Evolutionary conservation across 331 rosid species (phyloP).

Genomic region (Acacia concinna): DNA sequence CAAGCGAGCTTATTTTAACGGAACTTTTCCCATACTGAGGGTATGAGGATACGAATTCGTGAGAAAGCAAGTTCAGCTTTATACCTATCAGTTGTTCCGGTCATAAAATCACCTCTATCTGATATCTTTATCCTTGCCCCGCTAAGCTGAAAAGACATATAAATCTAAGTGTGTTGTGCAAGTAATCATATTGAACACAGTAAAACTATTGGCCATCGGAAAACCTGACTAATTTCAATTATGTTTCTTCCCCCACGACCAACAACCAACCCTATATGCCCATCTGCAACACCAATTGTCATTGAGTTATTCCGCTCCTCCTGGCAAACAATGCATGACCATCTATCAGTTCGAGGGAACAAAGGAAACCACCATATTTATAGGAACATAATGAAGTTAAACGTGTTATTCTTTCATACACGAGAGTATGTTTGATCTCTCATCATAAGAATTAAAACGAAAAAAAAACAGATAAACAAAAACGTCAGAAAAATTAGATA

Average conservation of each 20-base stretch:
- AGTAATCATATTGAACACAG: constrained; percentile 20
- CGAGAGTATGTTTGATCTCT: neutral
- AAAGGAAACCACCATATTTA: neutral
- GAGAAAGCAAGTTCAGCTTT: constrained; percentile 5
- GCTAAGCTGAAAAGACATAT: constrained; percentile 59
- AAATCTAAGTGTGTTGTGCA: constrained; percentile 5
- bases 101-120: constrained; percentile 93
- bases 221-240: constrained; percentile 92
- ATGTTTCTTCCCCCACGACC: constrained; percentile 99
- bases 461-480: neutral
- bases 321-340: constrained; percentile 52
- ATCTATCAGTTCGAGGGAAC: constrained; percentile 22
- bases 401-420: neutral
- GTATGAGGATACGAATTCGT: neutral
- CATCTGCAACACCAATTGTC: constrained; percentile 90
- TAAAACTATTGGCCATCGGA: constrained; percentile 18
- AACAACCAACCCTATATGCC: constrained; percentile 93
- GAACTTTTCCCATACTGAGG: neutral
- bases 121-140: constrained; percentile 99
- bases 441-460: neutral
- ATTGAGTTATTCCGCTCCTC: constrained; percentile 83
- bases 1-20: neutral
- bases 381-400: neutral
- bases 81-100: constrained; percentile 96
- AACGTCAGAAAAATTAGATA: neutral